phyloP scores from a whole-genome alignment of 2,329 filamentous ascomycete genomes.

The Neopestalotiopsis sp. region DNA sequence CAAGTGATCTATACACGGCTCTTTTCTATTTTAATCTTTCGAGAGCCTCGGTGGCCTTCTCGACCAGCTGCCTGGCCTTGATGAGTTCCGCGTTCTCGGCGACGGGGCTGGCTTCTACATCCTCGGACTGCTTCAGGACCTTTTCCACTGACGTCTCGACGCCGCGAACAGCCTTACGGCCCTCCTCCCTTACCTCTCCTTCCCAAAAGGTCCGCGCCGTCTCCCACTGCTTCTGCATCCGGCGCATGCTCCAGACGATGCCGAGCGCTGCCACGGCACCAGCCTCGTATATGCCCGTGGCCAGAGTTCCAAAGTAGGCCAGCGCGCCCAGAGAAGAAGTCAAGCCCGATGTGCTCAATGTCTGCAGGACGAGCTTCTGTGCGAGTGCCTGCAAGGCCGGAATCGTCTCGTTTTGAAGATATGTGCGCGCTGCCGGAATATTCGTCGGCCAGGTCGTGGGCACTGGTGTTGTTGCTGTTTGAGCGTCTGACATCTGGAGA shows the following conservation, averaged over 20 bases:
- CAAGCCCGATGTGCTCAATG: slow-evolving; percentile 72
- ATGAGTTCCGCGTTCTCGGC: slow-evolving; percentile 37
- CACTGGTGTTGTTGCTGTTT: slow-evolving; percentile 3
- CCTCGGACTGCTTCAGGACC: slow-evolving; percentile 41
- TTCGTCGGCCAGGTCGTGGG: slow-evolving; percentile 71
- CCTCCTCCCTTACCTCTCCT: slow-evolving; percentile 69
- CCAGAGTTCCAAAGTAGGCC: slow-evolving; percentile 60
- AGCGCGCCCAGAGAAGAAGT: slow-evolving; percentile 59
- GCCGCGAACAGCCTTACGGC: slow-evolving; percentile 64
- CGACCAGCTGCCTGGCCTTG: slow-evolving; percentile 50
- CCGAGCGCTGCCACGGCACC: slow-evolving; percentile 67
- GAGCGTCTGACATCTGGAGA: no score
- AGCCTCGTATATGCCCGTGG: slow-evolving; percentile 62
- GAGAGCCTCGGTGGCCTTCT: slow-evolving; percentile 55
- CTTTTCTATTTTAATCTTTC: slow-evolving; percentile 48
- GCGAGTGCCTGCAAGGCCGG: slow-evolving; percentile 74
- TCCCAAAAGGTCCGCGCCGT: slow-evolving; percentile 65
- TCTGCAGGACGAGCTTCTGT: slow-evolving; percentile 76
- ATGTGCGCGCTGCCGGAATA: slow-evolving; percentile 73
- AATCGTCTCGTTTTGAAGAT: slow-evolving; percentile 69
- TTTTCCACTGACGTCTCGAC: slow-evolving; percentile 58
- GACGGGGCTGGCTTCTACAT: slow-evolving; percentile 28
- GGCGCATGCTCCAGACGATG: slow-evolving; percentile 61
- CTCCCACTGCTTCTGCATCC: slow-evolving; percentile 69
- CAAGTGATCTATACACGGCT: neutral